These are phyloP conservation scores for Kodamaea neixiangensis DNA, from an alignment of 805 yeast genomes.

Conservation along the genomic window DNA sequence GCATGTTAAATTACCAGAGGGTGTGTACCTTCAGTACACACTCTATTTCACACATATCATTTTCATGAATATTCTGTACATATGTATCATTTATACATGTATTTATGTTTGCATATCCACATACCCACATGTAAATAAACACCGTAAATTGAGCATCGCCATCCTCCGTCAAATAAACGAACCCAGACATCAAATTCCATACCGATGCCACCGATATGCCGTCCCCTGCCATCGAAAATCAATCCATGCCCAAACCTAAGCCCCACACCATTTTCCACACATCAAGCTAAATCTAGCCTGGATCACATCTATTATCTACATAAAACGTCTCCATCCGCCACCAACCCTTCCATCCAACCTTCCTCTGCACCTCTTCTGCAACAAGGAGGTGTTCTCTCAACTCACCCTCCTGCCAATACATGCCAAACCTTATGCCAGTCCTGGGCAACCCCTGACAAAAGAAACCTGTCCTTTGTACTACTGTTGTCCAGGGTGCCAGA, in stretches of 20 bases:
- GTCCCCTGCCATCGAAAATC: not conserved
- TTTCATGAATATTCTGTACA: too few species aligned
- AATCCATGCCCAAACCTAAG: not conserved
- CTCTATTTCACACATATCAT: too few species aligned
- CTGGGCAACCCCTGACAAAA: conserved; percentile 1
- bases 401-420: not conserved
- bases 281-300: not conserved
- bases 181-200: not conserved
- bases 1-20: too few species aligned
- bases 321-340: not conserved
- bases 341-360: not conserved
- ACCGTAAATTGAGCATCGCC: too few species aligned
- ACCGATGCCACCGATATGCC: not conserved
- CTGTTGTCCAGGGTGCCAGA: not conserved
- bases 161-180: too few species aligned
- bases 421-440: not conserved
- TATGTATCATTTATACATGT: too few species aligned
- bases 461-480: not conserved
- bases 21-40: too few species aligned
- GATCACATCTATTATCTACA: not conserved
- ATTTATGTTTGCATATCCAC: too few species aligned
- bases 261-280: not conserved
- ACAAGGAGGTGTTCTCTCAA: not conserved
- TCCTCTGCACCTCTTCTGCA: too few species aligned
- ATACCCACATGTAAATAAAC: too few species aligned